phyloP scores from a whole-genome alignment of 208 protist genomes.

The Phytomonas serpens region DNA sequence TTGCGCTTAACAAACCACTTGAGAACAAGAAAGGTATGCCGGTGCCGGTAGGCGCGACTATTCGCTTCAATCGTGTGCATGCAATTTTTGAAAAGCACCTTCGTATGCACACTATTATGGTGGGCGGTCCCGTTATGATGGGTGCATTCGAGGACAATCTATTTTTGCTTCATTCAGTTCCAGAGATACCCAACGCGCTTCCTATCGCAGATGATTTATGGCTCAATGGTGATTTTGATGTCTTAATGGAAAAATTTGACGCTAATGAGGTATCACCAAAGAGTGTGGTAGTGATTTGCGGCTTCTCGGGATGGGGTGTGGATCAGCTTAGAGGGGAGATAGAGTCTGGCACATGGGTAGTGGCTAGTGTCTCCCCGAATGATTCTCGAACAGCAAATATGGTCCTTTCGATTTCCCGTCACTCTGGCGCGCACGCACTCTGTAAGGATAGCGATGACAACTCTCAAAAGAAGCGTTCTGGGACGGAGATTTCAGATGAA shows the following conservation, averaged over 20 bases:
- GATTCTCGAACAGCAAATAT: constrained; percentile 35
- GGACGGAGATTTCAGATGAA: constrained; percentile 1
- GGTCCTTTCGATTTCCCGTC: constrained; percentile 39
- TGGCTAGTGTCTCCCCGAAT: constrained; percentile 20
- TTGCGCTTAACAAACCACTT: constrained; percentile 69
- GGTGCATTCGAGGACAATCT: constrained; percentile 59
- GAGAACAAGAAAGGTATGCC: constrained; percentile 34
- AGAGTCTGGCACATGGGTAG: constrained; percentile 57
- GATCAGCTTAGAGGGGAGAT: constrained; percentile 74
- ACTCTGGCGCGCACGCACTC: constrained; percentile 13
- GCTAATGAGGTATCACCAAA: constrained; percentile 18
- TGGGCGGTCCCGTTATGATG: constrained; percentile 68
- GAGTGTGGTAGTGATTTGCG: constrained; percentile 69
- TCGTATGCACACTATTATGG: constrained; percentile 55
- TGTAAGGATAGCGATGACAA: neutral
- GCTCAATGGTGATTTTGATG: constrained; percentile 68
- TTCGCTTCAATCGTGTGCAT: constrained; percentile 45
- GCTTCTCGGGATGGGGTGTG: constrained; percentile 68
- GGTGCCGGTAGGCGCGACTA: constrained; percentile 35
- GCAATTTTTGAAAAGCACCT: constrained; percentile 56
- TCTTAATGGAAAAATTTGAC: constrained; percentile 42
- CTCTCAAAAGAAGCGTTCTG: neutral
- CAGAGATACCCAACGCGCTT: constrained; percentile 48
- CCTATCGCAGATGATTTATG: constrained; percentile 47
- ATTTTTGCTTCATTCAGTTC: constrained; percentile 63